These are phyloP conservation scores for Cladosporium phlei DNA, from an alignment of 2,329 filamentous ascomycete species.

Conservation along the genomic window DNA sequence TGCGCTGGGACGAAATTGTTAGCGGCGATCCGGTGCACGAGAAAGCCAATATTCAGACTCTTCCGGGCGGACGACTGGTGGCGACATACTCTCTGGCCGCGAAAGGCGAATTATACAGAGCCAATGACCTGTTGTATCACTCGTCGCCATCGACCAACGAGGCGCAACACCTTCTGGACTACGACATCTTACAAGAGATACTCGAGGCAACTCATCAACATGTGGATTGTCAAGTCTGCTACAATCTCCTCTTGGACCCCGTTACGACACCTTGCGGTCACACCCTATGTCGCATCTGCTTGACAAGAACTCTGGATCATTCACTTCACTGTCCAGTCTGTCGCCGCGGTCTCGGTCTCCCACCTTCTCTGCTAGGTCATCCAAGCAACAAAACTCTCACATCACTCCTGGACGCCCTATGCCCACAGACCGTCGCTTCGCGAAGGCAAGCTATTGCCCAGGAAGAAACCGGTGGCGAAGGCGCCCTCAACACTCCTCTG, in stretches of 20 bases:
- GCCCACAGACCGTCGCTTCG: conserved; percentile 58
- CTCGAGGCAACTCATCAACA: conserved; percentile 62
- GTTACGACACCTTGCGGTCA: conserved; percentile 83
- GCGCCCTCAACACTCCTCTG: conserved; percentile 61
- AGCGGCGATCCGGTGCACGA: conserved; percentile 29
- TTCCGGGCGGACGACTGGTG: conserved; percentile 56
- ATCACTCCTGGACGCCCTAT: conserved; percentile 63
- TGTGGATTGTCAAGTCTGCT: conserved; percentile 85
- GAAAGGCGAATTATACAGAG: conserved; percentile 56
- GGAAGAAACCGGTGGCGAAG: conserved; percentile 53
- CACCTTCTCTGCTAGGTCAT: conserved; percentile 46
- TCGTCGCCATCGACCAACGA: conserved; percentile 26
- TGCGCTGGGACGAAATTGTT: conserved; percentile 33
- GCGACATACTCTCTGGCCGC: conserved; percentile 64
- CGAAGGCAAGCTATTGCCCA: conserved; percentile 53
- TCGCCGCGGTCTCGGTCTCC: conserved; percentile 58
- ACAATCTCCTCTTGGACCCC: conserved; percentile 73
- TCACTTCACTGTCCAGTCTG: conserved; percentile 76
- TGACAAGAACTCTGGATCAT: conserved; percentile 72
- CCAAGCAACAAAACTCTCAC: conserved; percentile 60
- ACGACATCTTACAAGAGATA: conserved; percentile 51
- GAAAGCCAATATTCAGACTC: conserved; percentile 37
- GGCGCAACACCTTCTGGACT: conserved; percentile 41
- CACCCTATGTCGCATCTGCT: conserved; percentile 78
- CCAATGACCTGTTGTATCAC: conserved; percentile 24